Evolutionary conservation across 2,329 filamentous ascomycete genomes (phyloP), one percentile per base, ranked within the genome.

Genomic region (Diplodia scrobiculata): DNA sequence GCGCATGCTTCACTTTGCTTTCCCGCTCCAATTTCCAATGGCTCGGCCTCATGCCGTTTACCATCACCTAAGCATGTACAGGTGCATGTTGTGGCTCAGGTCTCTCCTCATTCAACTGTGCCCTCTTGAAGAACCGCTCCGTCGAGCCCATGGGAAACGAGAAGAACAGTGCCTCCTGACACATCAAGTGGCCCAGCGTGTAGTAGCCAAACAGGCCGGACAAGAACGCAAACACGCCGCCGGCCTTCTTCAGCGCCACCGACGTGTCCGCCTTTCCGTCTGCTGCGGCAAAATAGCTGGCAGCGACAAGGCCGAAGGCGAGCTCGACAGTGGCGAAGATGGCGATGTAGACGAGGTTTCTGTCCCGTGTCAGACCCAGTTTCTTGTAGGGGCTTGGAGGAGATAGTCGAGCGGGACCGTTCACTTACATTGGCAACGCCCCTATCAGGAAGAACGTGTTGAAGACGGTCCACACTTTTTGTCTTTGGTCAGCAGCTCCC

Each of bases 291-390:
- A 83, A 83, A 69, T 83, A 83, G 19, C 75, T 78, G 1, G 78
- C 78, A 2, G 80, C 76, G 7, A 83, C 75, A 2, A 79, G 71
- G 4, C 78, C 71, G 66, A 83, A 83, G 3, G 78, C 77, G 6
- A 82, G 66, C 52, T 83, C 78, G 0, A 83, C 79, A 1, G 80
- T 79, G 66, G 80, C 76, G 71, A 82, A 83, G n/a, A 83, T 81
- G 1, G 72, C 73, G 55, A 82, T 81, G 63, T 82, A 82, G 4
- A 82, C 80, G 7, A 83, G 67, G 50, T 83, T 83, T 36, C 63
- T 66, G 41, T 25, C 17, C n/a, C 1, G 19, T 36, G 36, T 53
- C 63, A 64, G 45, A 27, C 25, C 19, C 25, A 25, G 2, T 14
- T 14, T 36, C 55, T 6, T 1, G 47, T 0, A 47, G 5, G 9